A percentile compares a stretch with the other conserved stretches of the same genome.
Conservation (phyloP, 2,329 filamentous ascomycete genomes). For the Phyllosticta paracitricarpa region DNA sequence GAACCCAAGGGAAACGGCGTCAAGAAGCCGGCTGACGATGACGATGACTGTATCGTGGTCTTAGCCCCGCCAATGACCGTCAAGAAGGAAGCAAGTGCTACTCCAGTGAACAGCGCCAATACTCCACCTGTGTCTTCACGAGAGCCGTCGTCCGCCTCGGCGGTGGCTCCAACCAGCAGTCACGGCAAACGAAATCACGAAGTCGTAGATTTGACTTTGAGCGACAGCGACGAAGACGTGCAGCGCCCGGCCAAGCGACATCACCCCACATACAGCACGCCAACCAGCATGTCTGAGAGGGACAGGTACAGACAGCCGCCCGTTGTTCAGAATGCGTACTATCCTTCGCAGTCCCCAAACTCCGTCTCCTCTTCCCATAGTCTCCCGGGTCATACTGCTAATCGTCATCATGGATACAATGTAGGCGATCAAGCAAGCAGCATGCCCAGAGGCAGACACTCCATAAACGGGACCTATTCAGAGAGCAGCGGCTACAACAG, state of each 20-base stretch:
- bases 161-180: constrained; percentile 21
- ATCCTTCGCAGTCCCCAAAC: constrained; percentile 3
- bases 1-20: constrained; percentile 27
- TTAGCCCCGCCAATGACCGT: constrained; percentile 20
- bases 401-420: neutral
- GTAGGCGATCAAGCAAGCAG: neutral
- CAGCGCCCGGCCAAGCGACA: constrained; percentile 9
- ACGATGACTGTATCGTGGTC: constrained; percentile 37
- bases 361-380: constrained; percentile 5
- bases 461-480: constrained; percentile 2
- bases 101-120: constrained; percentile 26
- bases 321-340: constrained; percentile 5
- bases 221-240: constrained; percentile 36
- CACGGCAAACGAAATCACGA: constrained; percentile 34
- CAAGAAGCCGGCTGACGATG: constrained; percentile 31
- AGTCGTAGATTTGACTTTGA: constrained; percentile 40
- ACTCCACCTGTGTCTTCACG: constrained; percentile 39
- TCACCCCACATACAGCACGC: constrained; percentile 25
- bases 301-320: constrained; percentile 14
- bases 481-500: neutral
- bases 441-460: constrained; percentile 4
- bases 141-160: constrained; percentile 27
- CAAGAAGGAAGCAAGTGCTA: constrained; percentile 29
- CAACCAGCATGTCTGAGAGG: constrained; percentile 24
- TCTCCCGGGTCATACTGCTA: constrained; percentile 7